Percentiles rank a stretch among this genome's conserved stretches.
Evolutionary conservation across 306 rosid genomes (phyloP).

Genomic region (Aeschynomene evenia): DNA sequence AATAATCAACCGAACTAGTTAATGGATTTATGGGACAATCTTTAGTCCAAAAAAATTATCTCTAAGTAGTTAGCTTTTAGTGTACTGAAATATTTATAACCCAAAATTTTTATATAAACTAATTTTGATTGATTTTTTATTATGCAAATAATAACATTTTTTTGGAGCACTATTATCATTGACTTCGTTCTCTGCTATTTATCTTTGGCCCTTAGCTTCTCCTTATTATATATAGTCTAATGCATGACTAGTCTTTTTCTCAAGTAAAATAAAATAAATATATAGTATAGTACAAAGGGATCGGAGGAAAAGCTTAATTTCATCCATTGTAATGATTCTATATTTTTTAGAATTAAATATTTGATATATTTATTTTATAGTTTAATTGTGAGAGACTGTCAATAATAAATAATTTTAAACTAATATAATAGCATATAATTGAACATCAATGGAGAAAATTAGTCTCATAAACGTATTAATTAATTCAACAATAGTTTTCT

Average conservation of each 20-base stretch:
- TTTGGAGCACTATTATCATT: slow-evolving; percentile 17
- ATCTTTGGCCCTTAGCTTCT: neutral
- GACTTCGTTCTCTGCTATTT: neutral
- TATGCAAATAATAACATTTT: no score
- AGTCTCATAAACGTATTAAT: neutral
- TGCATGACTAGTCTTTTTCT: neutral
- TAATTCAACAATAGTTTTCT: neutral
- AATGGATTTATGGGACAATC: no score
- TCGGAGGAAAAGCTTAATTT: neutral
- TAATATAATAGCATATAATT: no score
- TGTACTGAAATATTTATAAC: no score
- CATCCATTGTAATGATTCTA: neutral
- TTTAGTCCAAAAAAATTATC: no score
- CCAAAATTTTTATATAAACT: no score
- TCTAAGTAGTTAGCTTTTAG: no score
- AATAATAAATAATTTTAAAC: no score
- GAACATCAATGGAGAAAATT: neutral
- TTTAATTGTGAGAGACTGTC: no score
- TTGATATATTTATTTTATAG: neutral
- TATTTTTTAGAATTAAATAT: neutral
- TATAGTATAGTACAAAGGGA: neutral
- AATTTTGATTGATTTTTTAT: no score
- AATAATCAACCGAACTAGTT: no score
- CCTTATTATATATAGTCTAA: no score
- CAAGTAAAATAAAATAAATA: neutral